A percentile compares a stretch with the other conserved stretches of the same genome.
Conservation (phyloP, 2,329 filamentous ascomycete species). For the Celoporthe dispersa region DNA sequence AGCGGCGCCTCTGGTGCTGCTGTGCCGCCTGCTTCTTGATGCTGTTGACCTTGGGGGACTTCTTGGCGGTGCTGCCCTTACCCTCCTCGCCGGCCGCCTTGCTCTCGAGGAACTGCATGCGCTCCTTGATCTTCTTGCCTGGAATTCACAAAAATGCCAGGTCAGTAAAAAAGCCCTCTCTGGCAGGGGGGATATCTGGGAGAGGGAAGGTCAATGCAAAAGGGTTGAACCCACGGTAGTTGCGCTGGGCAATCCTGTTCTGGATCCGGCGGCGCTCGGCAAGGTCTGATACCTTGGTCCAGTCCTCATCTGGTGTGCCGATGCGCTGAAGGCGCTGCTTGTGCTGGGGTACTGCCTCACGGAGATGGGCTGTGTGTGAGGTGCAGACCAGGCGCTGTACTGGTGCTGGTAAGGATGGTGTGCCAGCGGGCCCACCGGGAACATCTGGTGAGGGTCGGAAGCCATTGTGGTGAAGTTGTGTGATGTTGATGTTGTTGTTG, state of each 20-base stretch:
- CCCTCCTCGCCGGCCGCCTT: constrained; percentile 60
- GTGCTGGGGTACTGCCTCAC: constrained; percentile 52
- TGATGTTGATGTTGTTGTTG: constrained; percentile 7
- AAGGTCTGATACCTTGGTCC: constrained; percentile 98
- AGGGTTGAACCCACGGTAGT: constrained; percentile 73
- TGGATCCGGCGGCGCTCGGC: constrained; percentile 93
- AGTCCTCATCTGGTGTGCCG: constrained; percentile 95
- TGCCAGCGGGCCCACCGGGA: constrained; percentile 27
- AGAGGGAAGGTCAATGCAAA: constrained; percentile 18
- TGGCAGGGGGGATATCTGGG: constrained; percentile 28
- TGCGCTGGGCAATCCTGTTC: constrained; percentile 96
- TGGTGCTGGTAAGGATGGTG: constrained; percentile 27
- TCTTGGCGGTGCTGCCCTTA: constrained; percentile 49
- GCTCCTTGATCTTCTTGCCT: constrained; percentile 94
- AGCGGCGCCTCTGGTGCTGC: constrained; percentile 34
- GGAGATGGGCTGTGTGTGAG: constrained; percentile 29
- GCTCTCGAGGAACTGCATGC: constrained; percentile 82
- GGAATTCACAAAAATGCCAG: background rate
- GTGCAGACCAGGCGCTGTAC: constrained; percentile 28
- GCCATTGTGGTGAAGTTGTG: constrained; percentile 21
- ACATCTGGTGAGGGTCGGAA: constrained; percentile 30
- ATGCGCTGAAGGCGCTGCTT: constrained; percentile 93
- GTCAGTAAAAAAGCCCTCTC: background rate
- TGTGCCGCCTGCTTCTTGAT: constrained; percentile 33
- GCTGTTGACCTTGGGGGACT: constrained; percentile 49